Conservation (phyloP, 2,329 filamentous ascomycete species). For the Ascochyta rabiei region DNA sequence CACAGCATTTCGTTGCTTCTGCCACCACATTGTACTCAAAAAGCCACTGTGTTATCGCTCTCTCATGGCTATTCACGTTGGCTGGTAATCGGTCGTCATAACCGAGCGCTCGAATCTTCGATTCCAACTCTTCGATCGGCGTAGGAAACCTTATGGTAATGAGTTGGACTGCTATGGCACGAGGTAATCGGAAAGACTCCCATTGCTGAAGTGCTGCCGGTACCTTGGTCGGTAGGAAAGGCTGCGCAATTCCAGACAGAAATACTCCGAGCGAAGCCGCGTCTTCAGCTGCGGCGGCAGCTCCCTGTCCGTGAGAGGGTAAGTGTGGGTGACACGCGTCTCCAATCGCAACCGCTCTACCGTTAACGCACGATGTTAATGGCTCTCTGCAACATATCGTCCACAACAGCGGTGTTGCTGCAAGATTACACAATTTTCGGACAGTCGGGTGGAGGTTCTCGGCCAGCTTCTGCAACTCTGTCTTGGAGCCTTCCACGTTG, state of each 20-base stretch:
- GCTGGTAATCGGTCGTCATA: neutral
- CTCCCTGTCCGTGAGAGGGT: slow-evolving; percentile 8
- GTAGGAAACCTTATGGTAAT: slow-evolving; percentile 3
- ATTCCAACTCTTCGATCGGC: neutral
- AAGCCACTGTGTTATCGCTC: slow-evolving; percentile 1
- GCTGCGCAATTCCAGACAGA: neutral
- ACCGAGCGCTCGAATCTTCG: neutral
- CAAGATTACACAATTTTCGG: slow-evolving; percentile 8
- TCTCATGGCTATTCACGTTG: slow-evolving; percentile 5
- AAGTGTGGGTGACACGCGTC: slow-evolving; percentile 10
- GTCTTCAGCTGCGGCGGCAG: slow-evolving; percentile 7
- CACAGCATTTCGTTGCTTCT: neutral
- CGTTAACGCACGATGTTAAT: slow-evolving; percentile 3
- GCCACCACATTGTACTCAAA: neutral
- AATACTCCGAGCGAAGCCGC: slow-evolving; percentile 4
- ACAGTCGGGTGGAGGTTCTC: slow-evolving; percentile 5
- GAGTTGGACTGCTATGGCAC: slow-evolving; percentile 2
- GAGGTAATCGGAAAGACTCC: slow-evolving; percentile 5
- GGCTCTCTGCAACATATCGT: slow-evolving; percentile 10
- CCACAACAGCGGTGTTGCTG: slow-evolving; percentile 6
- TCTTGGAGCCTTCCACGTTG: slow-evolving; percentile 1
- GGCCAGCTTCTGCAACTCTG: neutral
- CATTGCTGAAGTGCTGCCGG: neutral
- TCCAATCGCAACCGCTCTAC: slow-evolving; percentile 4
- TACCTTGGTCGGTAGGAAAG: neutral